Conservation (phyloP, 2,329 filamentous ascomycete species). For the Trichoderma breve region DNA sequence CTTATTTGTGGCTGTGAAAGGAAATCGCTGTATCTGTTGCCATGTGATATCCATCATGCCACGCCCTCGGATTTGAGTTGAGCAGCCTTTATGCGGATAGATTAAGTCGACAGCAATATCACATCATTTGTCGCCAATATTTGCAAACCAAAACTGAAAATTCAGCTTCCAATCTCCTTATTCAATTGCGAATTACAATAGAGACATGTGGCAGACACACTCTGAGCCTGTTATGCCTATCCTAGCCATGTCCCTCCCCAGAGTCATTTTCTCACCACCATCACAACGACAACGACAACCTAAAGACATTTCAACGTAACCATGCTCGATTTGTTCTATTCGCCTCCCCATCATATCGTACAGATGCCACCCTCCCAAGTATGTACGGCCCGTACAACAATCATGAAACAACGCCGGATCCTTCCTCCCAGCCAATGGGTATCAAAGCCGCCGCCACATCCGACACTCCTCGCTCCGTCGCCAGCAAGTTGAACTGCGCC, state of each 20-base stretch:
- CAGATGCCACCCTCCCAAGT: background rate
- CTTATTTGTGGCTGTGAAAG: background rate
- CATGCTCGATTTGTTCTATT: background rate
- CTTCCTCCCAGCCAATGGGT: slow-evolving; percentile 78
- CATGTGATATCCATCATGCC: background rate
- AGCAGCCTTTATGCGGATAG: background rate
- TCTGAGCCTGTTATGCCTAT: too few species aligned
- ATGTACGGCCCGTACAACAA: background rate
- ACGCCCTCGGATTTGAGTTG: background rate
- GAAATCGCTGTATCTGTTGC: background rate
- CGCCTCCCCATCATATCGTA: background rate
- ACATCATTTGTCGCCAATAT: background rate
- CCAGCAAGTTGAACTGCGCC: slow-evolving; percentile 89
- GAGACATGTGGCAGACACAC: background rate
- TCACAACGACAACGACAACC: background rate
- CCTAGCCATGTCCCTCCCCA: too few species aligned
- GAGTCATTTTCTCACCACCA: background rate
- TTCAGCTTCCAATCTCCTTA: background rate
- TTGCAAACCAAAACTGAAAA: background rate
- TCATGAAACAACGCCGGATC: slow-evolving; percentile 26
- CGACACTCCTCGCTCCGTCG: slow-evolving; percentile 84
- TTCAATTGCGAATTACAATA: background rate
- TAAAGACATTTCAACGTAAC: background rate
- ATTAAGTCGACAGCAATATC: background rate
- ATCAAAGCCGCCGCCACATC: slow-evolving; percentile 86